Evolutionary conservation across 768 basidiomycete genomes (phyloP), one percentile per base, ranked within the genome.

Genomic region (Lentinus brumalis): DNA sequence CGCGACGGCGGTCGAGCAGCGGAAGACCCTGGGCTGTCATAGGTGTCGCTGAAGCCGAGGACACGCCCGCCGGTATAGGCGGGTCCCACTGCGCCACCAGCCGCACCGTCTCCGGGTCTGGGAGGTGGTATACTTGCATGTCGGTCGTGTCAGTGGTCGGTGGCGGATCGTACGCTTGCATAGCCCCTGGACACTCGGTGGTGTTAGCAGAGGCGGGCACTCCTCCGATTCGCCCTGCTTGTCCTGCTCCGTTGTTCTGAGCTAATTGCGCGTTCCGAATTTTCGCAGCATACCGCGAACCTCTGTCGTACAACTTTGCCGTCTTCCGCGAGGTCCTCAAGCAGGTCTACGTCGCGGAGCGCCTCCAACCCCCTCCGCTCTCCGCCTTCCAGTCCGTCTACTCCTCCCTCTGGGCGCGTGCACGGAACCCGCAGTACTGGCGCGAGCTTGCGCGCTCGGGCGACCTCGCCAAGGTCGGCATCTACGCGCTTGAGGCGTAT

Each of bases 401-500:
- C 73, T 72, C 79, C 46, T 81, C 84, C 39, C 72, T 95, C 45
- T 91, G 85, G 83, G 68, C 78, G 18, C 86, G 86, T 50, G 85
- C 86, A 16, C 78, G 74, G 54, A 84, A 81, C 71, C 73, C 78
- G 0, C 75, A 77, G 26, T 91, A 86, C 74, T 87, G 87, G 84
- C 81, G 86, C 11, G 78, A 83, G 59, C 71, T 87, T 14, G 69
- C 83, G 14, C 73, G 77, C 67, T 86, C 78, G 50, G 92, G 92
- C 7, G 86, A 92, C 67, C 83, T 86, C 75, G 81, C 80, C 6
- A 81, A 82, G 66, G 79, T 93, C 29, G 86, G 86, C 10, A 73
- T 93, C 16, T 92, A 94, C 70, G 92, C 84, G 9, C 70, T 93
- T 26, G 92, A 96, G 76, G 94, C 92, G 35, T 96, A 95, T 71